Percentiles rank a stretch among this genome's conserved stretches.
Evolutionary conservation across 305 asterid genomes (phyloP).

Genomic region (Striga hermonthica): DNA sequence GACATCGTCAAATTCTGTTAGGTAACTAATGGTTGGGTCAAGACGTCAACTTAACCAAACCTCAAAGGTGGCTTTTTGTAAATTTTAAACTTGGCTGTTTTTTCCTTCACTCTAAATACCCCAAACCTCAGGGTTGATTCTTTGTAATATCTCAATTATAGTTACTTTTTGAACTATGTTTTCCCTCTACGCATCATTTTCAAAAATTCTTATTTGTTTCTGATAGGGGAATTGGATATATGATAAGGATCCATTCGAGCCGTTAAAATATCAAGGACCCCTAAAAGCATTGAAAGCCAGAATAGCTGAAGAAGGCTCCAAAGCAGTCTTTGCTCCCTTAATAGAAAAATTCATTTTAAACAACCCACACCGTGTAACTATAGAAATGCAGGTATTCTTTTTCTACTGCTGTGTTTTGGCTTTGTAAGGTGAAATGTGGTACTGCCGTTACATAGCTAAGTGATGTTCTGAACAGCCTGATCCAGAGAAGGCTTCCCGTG

Average conservation of each 20-base stretch:
- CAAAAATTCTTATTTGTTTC: conserved; percentile 30
- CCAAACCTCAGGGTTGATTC: too few relatives aligned
- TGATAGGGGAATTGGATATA: conserved; percentile 91
- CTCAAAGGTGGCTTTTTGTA: too few relatives aligned
- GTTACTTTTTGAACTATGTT: too few relatives aligned
- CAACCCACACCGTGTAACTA: conserved; percentile 77
- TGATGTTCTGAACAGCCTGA: conserved; percentile 68
- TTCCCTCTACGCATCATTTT: conserved; percentile 2
- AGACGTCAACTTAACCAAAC: too few relatives aligned
- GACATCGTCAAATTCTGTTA: too few relatives aligned
- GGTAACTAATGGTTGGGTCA: too few relatives aligned
- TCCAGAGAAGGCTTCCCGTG: conserved; percentile 85
- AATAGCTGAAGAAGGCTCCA: conserved; percentile 89
- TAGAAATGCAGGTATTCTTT: conserved; percentile 88
- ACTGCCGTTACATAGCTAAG: conserved; percentile 27
- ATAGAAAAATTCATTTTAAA: conserved; percentile 73
- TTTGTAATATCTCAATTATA: too few relatives aligned
- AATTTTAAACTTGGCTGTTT: too few relatives aligned
- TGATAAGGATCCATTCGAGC: conserved; percentile 95
- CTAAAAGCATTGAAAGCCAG: conserved; percentile 79
- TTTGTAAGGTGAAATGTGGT: conserved; percentile 26
- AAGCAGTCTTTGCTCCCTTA: conserved; percentile 90
- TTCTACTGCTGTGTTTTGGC: conserved; percentile 21
- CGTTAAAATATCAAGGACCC: conserved; percentile 87
- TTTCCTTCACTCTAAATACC: too few relatives aligned